phyloP scores from a whole-genome alignment of 169 alveolate species.

The Cystoisospora suis region DNA sequence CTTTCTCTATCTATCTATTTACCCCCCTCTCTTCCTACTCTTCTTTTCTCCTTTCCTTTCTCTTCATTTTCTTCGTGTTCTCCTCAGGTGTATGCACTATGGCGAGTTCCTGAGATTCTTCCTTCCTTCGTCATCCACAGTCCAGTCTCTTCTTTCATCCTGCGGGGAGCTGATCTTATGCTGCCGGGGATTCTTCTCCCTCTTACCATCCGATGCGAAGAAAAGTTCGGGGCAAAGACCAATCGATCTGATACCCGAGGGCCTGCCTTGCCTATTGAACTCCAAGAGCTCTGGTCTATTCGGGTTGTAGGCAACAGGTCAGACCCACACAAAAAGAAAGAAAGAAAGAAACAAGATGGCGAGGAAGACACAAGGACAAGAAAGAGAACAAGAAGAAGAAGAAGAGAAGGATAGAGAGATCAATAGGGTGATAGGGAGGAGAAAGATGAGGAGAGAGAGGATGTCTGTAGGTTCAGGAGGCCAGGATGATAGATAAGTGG shows the following conservation, averaged over 20 bases:
- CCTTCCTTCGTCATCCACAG: constrained; percentile 46
- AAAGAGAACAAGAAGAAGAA: not conserved
- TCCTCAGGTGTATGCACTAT: constrained; percentile 55
- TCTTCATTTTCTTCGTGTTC: not conserved
- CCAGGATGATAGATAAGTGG: no score
- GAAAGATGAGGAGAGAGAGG: not conserved
- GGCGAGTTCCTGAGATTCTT: constrained; percentile 49
- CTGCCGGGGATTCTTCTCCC: constrained; percentile 58
- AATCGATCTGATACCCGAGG: not conserved
- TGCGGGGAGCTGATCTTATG: constrained; percentile 63
- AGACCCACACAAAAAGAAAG: not conserved
- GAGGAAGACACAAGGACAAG: not conserved
- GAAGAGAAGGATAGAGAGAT: not conserved
- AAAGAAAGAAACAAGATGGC: not conserved
- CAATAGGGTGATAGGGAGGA: not conserved
- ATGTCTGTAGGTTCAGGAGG: no score
- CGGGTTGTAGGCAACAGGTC: constrained; percentile 46
- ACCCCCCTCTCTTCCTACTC: not conserved
- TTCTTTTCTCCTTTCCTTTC: constrained; percentile 7
- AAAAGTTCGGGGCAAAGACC: not conserved
- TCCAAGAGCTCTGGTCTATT: constrained; percentile 30
- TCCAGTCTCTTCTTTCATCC: constrained; percentile 49
- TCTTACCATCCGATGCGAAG: constrained; percentile 30
- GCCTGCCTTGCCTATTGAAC: not conserved
- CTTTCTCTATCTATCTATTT: not conserved